A percentile compares a stretch with the other conserved stretches of the same genome.
These are phyloP conservation scores for Cyberlindnera mrakii DNA, from an alignment of 805 yeast species.

Conservation along the genomic window DNA sequence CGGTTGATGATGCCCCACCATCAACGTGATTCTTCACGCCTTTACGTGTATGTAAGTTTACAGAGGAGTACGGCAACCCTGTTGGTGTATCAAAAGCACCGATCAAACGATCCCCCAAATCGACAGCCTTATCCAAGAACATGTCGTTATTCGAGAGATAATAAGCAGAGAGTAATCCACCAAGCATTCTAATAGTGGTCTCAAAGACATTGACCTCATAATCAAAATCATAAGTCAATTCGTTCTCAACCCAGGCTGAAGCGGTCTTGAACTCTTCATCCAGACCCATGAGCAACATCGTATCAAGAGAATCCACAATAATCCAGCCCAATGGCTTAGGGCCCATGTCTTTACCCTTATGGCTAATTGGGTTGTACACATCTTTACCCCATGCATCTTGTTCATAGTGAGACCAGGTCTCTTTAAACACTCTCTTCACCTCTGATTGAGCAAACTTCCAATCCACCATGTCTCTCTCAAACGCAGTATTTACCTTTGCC, in stretches of 20 bases:
- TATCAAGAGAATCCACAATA: slow-evolving; percentile 81
- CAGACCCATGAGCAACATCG: slow-evolving; percentile 65
- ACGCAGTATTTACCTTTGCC: slow-evolving; percentile 3
- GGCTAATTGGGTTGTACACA: slow-evolving; percentile 62
- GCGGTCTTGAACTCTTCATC: slow-evolving; percentile 58
- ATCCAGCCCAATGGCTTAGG: slow-evolving; percentile 87
- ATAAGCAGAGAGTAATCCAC: slow-evolving; percentile 83
- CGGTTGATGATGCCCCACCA: slow-evolving; percentile 79
- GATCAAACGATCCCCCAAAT: slow-evolving; percentile 65
- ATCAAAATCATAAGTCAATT: slow-evolving; percentile 64
- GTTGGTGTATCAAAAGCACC: slow-evolving; percentile 61
- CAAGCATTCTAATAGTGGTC: slow-evolving; percentile 91
- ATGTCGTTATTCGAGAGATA: slow-evolving; percentile 63
- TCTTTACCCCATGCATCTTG: slow-evolving; percentile 82
- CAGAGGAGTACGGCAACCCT: slow-evolving; percentile 76
- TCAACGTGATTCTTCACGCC: slow-evolving; percentile 60
- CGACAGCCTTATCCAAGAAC: slow-evolving; percentile 72
- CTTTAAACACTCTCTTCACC: slow-evolving; percentile 63
- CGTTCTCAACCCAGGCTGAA: slow-evolving; percentile 67
- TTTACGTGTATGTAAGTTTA: slow-evolving; percentile 59
- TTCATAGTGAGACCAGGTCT: slow-evolving; percentile 74
- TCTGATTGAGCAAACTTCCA: slow-evolving; percentile 44
- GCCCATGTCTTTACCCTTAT: slow-evolving; percentile 68
- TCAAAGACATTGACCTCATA: slow-evolving; percentile 80
- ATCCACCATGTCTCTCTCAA: slow-evolving; percentile 7